Evolutionary conservation across 495 filamentous ascomycete species (phyloP), one percentile per base, ranked within the genome.

Genomic region (Hyaloscypha variabilis): DNA sequence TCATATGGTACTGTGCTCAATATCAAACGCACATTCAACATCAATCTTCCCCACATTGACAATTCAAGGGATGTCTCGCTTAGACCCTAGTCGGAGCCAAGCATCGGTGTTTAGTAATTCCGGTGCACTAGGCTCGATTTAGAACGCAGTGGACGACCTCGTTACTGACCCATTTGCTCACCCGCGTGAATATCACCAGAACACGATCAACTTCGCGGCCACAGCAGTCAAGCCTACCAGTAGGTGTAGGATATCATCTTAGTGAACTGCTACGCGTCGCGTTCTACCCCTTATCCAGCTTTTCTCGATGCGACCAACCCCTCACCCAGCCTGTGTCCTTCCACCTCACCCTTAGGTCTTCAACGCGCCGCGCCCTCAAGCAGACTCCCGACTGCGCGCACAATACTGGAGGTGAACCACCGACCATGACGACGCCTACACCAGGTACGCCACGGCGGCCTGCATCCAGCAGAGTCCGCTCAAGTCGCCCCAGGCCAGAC

Each of bases 381-480:
- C 39, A 49, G 11, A 58, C 24, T 19, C 28, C 39, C 21, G 42
- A 59, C 21, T 23, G 11, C 26, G 13, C 39, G 46, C 39, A 21
- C 42, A 26, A 34, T 53, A 36, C 25, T 30, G 34, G 25, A 58
- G 56, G 31, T 58, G 29, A 61, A 58, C 14, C 25, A 56, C 30
- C 19, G 23, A 21, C n/a, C 31, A 64, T n/a, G 29, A 73, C 69
- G 71, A 56, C 58, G 8, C 69, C 71, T 42, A 24, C 56, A 42
- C 63, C 69, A 34, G 39, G 26, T 10, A 71, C 69, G 4, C 71
- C 69, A 19, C 66, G 69, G 26, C 66, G 69, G 13, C 53, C 69
- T 65, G 69, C 64, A 17, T 61, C 69, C 24, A 66, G 53, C 46
- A 62, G 71, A 67, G 34, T 49, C 8, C 65, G 68, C n/a, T 49